These are phyloP conservation scores for Sutorius eximius DNA, from an alignment of 1,284 basidiomycete species.

Conservation along the genomic window DNA sequence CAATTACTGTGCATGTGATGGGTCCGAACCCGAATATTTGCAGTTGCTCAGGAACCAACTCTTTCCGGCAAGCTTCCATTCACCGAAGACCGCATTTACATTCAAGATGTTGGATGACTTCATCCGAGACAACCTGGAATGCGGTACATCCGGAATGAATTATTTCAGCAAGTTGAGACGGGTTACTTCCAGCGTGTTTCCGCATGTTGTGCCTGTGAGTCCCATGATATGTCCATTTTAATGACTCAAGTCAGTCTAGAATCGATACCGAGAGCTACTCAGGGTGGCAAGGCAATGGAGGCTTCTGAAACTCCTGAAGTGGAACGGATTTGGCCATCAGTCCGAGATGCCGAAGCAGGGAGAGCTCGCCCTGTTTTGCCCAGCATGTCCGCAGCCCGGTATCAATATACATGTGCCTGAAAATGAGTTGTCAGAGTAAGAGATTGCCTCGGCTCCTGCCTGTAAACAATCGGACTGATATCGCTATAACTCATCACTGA, in stretches of 20 bases:
- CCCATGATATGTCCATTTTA: too few species aligned
- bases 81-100: too few species aligned
- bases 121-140: slow-evolving; percentile 27
- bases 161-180: slow-evolving; percentile 25
- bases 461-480: too few species aligned
- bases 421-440: not conserved
- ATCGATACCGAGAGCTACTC: not conserved
- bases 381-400: not conserved
- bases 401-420: not conserved
- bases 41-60: too few species aligned
- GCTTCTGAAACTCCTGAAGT: not conserved
- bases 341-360: not conserved
- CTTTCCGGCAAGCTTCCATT: too few species aligned
- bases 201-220: not conserved
- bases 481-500: too few species aligned
- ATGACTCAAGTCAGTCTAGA: not conserved
- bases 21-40: too few species aligned
- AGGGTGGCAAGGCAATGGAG: not conserved
- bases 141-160: slow-evolving; percentile 30
- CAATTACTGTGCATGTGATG: too few species aligned
- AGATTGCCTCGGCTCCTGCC: not conserved
- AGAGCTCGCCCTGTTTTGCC: not conserved
- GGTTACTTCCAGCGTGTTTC: not conserved
- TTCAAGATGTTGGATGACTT: slow-evolving; percentile 27
- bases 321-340: not conserved